These are phyloP conservation scores for Hirsutella rhossiliensis DNA, from an alignment of 2,329 filamentous ascomycete genomes.

Conservation along the genomic window DNA sequence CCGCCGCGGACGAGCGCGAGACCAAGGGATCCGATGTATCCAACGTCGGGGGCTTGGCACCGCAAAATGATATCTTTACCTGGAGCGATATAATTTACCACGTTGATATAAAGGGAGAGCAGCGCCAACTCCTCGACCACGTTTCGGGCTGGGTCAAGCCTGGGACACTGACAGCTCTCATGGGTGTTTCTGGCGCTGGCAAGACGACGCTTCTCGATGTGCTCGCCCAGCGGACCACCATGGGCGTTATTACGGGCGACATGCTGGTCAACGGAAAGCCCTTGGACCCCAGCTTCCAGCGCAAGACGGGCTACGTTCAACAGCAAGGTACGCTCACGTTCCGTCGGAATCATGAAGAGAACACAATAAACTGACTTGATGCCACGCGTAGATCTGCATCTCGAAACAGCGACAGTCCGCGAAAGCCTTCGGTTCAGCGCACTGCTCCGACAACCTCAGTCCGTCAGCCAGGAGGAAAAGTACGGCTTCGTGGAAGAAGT, in stretches of 20 bases:
- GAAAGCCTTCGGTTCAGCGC: conserved; percentile 44
- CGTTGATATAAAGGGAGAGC: conserved; percentile 60
- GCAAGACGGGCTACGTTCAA: conserved; percentile 56
- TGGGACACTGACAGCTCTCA: conserved; percentile 71
- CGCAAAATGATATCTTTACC: conserved; percentile 53
- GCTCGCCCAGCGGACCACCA: conserved; percentile 36
- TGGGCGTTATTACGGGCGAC: conserved; percentile 52
- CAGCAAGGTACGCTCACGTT: conserved; percentile 36
- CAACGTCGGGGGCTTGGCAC: conserved; percentile 20
- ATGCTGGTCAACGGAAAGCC: conserved; percentile 53
- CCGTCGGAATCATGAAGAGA: neutral
- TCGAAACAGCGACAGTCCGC: conserved; percentile 41
- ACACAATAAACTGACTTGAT: conserved; percentile 1
- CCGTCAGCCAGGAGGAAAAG: conserved; percentile 43
- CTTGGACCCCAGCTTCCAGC: conserved; percentile 45
- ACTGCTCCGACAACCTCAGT: conserved; percentile 42
- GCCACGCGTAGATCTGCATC: conserved; percentile 34
- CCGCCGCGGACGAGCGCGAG: conserved; percentile 11
- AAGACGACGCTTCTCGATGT: conserved; percentile 32
- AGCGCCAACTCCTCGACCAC: conserved; percentile 61
- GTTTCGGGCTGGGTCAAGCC: conserved; percentile 86
- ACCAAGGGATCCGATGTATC: conserved; percentile 4
- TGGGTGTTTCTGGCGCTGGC: conserved; percentile 43
- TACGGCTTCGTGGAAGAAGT: conserved; percentile 50
- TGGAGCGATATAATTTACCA: conserved; percentile 67